Percentiles rank a stretch among this genome's conserved stretches.
Conservation (phyloP, 148 eudicot species). For the Rhododendron henanense region DNA sequence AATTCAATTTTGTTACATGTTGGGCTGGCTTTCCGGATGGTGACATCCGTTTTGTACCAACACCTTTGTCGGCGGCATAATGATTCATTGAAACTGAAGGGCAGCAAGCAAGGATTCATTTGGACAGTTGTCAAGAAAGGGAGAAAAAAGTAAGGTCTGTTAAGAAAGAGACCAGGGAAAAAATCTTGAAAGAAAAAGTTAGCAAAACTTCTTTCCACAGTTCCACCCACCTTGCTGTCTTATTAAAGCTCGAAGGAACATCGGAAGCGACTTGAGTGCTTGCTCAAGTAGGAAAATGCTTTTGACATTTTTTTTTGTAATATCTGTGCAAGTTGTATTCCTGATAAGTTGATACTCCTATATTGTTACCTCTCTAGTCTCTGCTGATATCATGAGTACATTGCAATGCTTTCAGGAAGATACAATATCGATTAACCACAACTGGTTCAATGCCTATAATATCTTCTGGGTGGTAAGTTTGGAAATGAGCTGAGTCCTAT, state of each 20-base stretch:
- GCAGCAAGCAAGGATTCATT: neutral
- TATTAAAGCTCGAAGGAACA: neutral
- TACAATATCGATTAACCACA: conserved; percentile 93
- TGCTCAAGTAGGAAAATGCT: neutral
- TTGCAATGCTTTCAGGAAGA: conserved; percentile 67
- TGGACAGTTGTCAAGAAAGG: neutral
- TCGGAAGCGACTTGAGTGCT: neutral
- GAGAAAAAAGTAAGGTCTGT: neutral
- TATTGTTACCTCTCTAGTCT: neutral
- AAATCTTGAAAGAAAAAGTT: neutral
- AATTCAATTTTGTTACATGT: neutral
- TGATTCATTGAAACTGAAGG: neutral
- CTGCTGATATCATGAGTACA: neutral
- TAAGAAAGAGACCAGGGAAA: neutral
- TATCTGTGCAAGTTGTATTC: neutral
- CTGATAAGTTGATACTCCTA: neutral
- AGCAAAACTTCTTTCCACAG: neutral
- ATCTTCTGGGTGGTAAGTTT: conserved; percentile 89
- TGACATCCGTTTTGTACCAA: neutral
- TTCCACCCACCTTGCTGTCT: neutral
- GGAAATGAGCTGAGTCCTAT: neutral
- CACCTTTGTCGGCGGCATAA: neutral
- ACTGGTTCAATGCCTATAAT: conserved; percentile 96
- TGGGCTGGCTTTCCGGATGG: neutral
- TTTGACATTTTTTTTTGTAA: neutral